Evolutionary conservation across 306 rosid species (phyloP), one percentile per base, ranked within the genome.

Genomic region (Elaeagnus macrophylla): DNA sequence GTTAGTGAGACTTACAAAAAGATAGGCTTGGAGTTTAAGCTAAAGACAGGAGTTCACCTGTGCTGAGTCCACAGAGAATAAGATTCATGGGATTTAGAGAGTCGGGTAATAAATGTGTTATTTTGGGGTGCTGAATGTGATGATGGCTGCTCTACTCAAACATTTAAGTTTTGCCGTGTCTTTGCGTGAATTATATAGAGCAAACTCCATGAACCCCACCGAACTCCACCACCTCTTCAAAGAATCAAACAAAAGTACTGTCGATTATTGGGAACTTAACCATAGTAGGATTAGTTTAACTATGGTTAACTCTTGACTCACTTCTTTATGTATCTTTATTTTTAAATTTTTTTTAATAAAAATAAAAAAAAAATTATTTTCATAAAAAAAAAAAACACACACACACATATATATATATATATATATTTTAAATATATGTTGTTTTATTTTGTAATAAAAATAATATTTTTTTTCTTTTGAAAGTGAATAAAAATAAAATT

Each of bases 1-100:
- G n/a, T 45, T 7, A 45, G 63, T 56, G 47, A 61, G 55, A 80
- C 91, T 80, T 77, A 77, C 91, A 58, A 42, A 67, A 45, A 67
- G 49, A 12, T 54, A 45, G 67, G 61, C 63, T 47, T 42, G 59
- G 74, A 64, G 57, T n/a, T 49, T 11, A 12, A 54, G 51, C 11
- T 55, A 68, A 19, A 54, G 51, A 48, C 41, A 35, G 9, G 56
- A 15, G 16, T 49, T 15, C 25, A 51, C 43, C 37, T 40, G 54
- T 46, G 60, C 45, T n/a, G n/a, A n/a, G n/a, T 48, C 17, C 41
- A 18, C 16, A 62, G n/a, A 19, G 51, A 47, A 37, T 5, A 8
- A 37, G 54, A 37, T 67, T 62, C 59, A 61, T 52, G 42, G 65
- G 52, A 65, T 59, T 13, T 42, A 39, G 43, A 37, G 13, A 54